Evolutionary conservation across 2,329 filamentous ascomycete species (phyloP).

Genomic region (Xenosphaeropsis pyriputrescens): DNA sequence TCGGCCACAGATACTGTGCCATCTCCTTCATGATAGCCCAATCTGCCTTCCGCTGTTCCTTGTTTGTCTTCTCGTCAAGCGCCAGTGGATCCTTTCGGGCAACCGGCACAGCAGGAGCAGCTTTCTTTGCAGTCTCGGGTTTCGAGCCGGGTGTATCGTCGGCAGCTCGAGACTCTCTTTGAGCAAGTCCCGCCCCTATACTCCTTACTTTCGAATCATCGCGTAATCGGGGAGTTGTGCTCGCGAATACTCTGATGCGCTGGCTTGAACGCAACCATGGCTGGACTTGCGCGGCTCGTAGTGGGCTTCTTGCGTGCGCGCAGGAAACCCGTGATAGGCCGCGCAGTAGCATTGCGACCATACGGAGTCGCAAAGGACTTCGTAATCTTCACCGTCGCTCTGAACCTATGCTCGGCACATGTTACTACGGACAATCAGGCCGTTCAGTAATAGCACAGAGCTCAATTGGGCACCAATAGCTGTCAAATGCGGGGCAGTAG

Average conservation of each 20-base stretch:
- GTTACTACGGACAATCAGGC: no score
- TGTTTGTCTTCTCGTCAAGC: constrained; percentile 50
- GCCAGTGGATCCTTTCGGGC: constrained; percentile 40
- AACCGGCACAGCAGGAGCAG: constrained; percentile 5
- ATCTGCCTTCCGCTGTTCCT: constrained; percentile 90
- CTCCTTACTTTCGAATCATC: neutral
- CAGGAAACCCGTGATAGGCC: constrained; percentile 14
- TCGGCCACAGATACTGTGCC: constrained; percentile 92
- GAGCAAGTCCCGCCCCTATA: neutral
- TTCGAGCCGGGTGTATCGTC: constrained; percentile 9
- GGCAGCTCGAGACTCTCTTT: constrained; percentile 4
- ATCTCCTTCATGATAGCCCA: constrained; percentile 99
- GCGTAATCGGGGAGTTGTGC: constrained; percentile 5
- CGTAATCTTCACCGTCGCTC: no score
- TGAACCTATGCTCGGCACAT: no score
- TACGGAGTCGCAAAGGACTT: no score
- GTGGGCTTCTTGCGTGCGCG: constrained; percentile 10
- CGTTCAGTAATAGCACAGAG: no score
- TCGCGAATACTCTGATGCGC: constrained; percentile 15
- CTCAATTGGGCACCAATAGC: no score
- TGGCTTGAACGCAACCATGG: constrained; percentile 9
- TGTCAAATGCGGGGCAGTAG: no score
- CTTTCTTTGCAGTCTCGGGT: constrained; percentile 10
- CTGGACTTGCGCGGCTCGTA: constrained; percentile 5
- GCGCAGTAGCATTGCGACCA: constrained; percentile 14